These are phyloP conservation scores for Populus tremula DNA, from an alignment of 345 rosid genomes.

Conservation along the genomic window DNA sequence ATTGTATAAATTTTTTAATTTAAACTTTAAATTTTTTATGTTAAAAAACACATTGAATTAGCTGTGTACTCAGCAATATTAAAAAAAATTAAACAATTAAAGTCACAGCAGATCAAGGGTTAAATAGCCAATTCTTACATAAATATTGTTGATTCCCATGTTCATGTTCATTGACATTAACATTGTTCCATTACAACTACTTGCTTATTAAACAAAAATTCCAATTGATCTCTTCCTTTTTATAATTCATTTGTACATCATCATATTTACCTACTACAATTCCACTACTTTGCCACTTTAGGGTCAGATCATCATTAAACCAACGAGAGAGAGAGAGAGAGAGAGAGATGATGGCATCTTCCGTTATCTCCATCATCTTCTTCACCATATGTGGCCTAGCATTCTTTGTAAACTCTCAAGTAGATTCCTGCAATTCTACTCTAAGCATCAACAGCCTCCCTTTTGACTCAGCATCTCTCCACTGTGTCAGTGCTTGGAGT, in stretches of 20 bases:
- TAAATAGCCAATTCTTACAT: too few species aligned
- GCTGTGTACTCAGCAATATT: too few species aligned
- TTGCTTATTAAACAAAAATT: background rate
- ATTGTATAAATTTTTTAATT: too few species aligned
- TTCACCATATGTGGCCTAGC: background rate
- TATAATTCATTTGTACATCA: background rate
- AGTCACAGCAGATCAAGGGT: too few species aligned
- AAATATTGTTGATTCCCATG: too few species aligned
- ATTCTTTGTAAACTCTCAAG: slow-evolving; percentile 12
- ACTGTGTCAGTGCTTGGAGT: slow-evolving; percentile 53
- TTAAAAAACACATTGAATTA: too few species aligned
- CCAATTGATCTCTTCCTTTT: slow-evolving; percentile 5
- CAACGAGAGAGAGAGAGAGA: background rate
- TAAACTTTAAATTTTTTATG: too few species aligned
- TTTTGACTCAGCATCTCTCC: slow-evolving; percentile 44
- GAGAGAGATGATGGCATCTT: background rate
- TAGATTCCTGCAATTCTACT: slow-evolving; percentile 37
- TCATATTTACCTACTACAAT: background rate
- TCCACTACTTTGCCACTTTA: background rate
- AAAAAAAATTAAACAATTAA: too few species aligned
- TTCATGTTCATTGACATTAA: too few species aligned
- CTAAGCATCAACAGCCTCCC: slow-evolving; percentile 34
- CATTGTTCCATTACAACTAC: too few species aligned
- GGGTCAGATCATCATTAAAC: background rate
- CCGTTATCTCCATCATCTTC: background rate